Conservation (phyloP, 2,329 filamentous ascomycete species). For the Xylariales sp. region DNA sequence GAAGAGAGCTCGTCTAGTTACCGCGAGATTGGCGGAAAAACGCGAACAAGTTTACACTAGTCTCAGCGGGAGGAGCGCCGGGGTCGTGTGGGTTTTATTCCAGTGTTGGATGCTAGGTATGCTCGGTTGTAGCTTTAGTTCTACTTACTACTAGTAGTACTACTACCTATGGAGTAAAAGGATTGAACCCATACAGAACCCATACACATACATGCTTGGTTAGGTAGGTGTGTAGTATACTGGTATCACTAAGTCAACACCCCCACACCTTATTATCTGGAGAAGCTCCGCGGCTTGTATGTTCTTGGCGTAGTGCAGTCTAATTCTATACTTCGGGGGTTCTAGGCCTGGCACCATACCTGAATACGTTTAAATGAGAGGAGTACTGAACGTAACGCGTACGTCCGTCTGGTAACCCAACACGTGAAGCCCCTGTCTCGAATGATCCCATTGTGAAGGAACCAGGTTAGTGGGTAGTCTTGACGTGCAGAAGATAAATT, state of each 20-base stretch:
- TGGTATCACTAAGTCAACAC: not conserved
- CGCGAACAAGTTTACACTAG: not conserved
- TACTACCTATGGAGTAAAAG: not conserved
- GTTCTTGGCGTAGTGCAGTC: not conserved
- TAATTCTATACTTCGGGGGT: not conserved
- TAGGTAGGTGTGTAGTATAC: not conserved
- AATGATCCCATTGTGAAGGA: conserved; percentile 17
- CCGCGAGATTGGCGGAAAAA: conserved; percentile 29
- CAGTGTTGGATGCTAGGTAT: not conserved
- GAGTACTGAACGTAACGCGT: conserved; percentile 8
- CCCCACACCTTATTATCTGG: not conserved
- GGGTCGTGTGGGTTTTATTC: not conserved
- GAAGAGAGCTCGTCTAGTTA: not conserved
- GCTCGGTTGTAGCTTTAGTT: too few relatives aligned
- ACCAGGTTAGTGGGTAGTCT: conserved; percentile 8
- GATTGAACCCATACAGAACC: not conserved
- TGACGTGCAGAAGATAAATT: conserved; percentile 12
- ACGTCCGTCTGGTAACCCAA: conserved; percentile 13
- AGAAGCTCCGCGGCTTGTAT: not conserved
- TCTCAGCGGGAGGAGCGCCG: not conserved
- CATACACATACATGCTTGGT: not conserved
- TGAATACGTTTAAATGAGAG: conserved; percentile 6
- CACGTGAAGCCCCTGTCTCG: conserved; percentile 28
- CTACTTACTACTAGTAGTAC: too few relatives aligned
- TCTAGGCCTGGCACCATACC: not conserved